These are phyloP conservation scores for Fusarium bulbicola DNA, from an alignment of 2,329 filamentous ascomycete genomes.

Conservation along the genomic window DNA sequence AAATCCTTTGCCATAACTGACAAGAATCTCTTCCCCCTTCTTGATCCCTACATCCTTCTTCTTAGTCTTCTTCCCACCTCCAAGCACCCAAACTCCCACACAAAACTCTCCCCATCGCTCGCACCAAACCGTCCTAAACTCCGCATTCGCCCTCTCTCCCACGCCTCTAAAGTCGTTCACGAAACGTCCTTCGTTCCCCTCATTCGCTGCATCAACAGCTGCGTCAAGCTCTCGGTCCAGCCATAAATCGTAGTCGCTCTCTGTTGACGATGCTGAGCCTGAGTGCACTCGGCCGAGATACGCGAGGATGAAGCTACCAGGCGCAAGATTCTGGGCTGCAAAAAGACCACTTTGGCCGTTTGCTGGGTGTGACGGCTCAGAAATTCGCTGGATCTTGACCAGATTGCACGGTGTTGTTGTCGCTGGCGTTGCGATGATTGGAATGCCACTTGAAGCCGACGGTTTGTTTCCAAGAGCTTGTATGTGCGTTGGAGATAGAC, in stretches of 20 bases:
- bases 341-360: conserved; percentile 68
- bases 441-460: conserved; percentile 22
- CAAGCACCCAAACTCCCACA: conserved; percentile 67
- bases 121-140: conserved; percentile 69
- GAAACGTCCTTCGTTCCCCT: conserved; percentile 72
- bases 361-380: conserved; percentile 63
- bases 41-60: conserved; percentile 51
- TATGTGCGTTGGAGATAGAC: conserved; percentile 55
- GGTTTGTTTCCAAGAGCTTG: conserved; percentile 49
- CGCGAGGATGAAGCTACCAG: conserved; percentile 66
- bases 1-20: conserved; percentile 75
- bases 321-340: conserved; percentile 61
- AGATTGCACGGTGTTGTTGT: conserved; percentile 56
- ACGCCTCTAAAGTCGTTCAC: conserved; percentile 74
- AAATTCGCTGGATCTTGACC: conserved; percentile 65
- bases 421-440: conserved; percentile 41
- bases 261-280: conserved; percentile 39
- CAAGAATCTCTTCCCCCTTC: conserved; percentile 71
- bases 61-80: conserved; percentile 31
- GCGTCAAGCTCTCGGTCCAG: conserved; percentile 65
- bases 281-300: conserved; percentile 70
- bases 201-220: conserved; percentile 66
- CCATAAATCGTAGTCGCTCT: conserved; percentile 70
- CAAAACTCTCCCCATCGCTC: conserved; percentile 58
- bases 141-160: conserved; percentile 61